phyloP scores from a whole-genome alignment of 2,329 filamentous ascomycete species.

The Lasiodiplodia sp. region DNA sequence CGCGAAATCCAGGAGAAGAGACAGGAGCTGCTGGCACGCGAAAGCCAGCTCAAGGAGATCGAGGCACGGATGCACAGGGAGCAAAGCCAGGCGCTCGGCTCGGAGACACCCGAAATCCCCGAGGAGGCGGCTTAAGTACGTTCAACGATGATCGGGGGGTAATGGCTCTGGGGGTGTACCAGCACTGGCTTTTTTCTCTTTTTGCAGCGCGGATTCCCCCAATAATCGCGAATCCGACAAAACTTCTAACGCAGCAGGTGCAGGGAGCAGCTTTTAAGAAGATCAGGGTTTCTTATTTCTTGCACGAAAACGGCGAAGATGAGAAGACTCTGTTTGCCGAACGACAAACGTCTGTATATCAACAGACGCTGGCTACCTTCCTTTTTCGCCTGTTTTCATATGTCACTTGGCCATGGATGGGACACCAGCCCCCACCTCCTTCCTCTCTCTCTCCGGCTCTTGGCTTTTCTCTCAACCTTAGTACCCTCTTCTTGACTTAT shows the following conservation, averaged over 20 bases:
- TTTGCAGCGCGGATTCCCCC: constrained; percentile 27
- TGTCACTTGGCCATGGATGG: constrained; percentile 22
- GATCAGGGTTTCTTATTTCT: constrained; percentile 28
- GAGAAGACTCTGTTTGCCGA: constrained; percentile 23
- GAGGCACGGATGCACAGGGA: constrained; percentile 96
- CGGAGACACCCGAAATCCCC: constrained; percentile 15
- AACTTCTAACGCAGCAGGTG: constrained; percentile 30
- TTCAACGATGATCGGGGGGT: constrained; percentile 18
- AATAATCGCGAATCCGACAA: constrained; percentile 21
- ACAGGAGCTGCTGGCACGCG: constrained; percentile 95
- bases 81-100: constrained; percentile 59
- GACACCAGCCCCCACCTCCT: neutral
- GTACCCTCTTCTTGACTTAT: constrained; percentile 30
- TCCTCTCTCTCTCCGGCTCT: constrained; percentile 14
- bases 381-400: constrained; percentile 27
- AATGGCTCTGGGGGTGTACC: constrained; percentile 28
- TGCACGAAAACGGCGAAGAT: constrained; percentile 7
- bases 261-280: constrained; percentile 27
- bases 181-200: constrained; percentile 30
- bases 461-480: constrained; percentile 20
- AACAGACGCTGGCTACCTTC: constrained; percentile 17
- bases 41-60: constrained; percentile 98
- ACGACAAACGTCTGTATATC: constrained; percentile 5
- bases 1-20: constrained; percentile 99
- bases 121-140: constrained; percentile 28